Evolutionary conservation across 2,329 filamentous ascomycete genomes (phyloP), one percentile per base, ranked within the genome.

Genomic region (Neonectria sp.): DNA sequence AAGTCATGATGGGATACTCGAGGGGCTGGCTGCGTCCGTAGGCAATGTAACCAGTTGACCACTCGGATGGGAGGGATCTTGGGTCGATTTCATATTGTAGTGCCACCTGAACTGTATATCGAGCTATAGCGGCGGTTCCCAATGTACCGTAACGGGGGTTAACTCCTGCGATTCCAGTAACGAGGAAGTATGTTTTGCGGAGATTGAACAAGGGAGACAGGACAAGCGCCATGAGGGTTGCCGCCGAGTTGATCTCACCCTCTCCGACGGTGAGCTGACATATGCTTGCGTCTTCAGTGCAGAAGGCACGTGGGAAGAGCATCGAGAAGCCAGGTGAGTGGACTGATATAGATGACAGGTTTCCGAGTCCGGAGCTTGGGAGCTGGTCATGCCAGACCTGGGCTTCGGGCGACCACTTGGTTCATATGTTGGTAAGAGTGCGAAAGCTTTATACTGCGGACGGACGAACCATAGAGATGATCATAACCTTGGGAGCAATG

Each of bases 61-160:
- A 93, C 77, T 90, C 90, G 2, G 76, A 75, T 0, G 91, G 90
- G 37, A 93, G 87, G 68, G 93, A 91, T 37, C 92, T 87, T 1
- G 88, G 82, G 72, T 94, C 92, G 68, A 95, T 88, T 79, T 95
- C 92, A 71, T 94, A 93, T 78, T 95, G 92, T 60, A 94, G 82
- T 0, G 90, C 92, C 3, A 94, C 91, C 76, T 95, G 93, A 6
- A 95, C 86, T 0, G 91, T 88, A 75, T 90, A 95, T 25, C 88
- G 86, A 43, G 90, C 87, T 60, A 95, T 88, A 1, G 91, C 90
- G 0, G 93, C 91, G 46, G 87, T 86, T 51, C 88, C 89, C 5
- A 92, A 84, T 0, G 92, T 93, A 25, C 86, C 89, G 29, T 89
- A 80, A 68, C 90, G 88, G 1, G 92, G 93, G 77, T 89, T 94